These are phyloP conservation scores for Erysimum cheiranthoides DNA, from an alignment of 345 rosid genomes.

Conservation along the genomic window DNA sequence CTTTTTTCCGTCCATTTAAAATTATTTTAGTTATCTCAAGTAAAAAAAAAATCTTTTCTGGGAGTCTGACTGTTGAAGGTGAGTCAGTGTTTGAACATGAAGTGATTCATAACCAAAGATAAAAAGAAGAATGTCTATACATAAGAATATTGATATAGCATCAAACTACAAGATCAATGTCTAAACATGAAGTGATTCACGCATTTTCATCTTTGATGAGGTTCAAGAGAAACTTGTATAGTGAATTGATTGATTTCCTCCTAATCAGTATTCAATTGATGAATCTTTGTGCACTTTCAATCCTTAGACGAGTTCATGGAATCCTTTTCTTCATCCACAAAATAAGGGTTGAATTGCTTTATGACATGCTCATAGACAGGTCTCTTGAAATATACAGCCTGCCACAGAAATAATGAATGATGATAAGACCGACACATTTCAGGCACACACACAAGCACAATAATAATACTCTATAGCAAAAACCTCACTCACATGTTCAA, in stretches of 20 bases:
- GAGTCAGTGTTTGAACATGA: too few species aligned
- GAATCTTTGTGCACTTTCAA: not conserved
- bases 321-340: conserved; percentile 50
- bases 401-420: conserved; percentile 5
- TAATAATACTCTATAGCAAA: not conserved
- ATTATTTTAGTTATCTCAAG: not conserved
- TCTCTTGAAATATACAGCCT: conserved; percentile 77
- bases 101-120: not conserved
- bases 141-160: not conserved
- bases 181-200: conserved; percentile 22
- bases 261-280: conserved; percentile 23
- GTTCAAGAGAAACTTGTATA: conserved; percentile 19
- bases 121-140: conserved; percentile 12
- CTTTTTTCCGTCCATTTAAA: not conserved
- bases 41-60: too few species aligned
- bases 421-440: not conserved
- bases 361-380: conserved; percentile 73
- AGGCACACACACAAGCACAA: not conserved
- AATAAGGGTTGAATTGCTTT: conserved; percentile 60
- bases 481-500: conserved; percentile 56
- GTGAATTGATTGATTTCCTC: conserved; percentile 13
- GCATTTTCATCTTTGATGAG: conserved; percentile 20
- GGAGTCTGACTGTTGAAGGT: too few species aligned
- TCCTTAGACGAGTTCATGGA: conserved; percentile 27
- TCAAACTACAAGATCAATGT: conserved; percentile 10